Evolutionary conservation across 257 asterid genomes (phyloP).

Genomic region (Solanum ossicruentum): DNA sequence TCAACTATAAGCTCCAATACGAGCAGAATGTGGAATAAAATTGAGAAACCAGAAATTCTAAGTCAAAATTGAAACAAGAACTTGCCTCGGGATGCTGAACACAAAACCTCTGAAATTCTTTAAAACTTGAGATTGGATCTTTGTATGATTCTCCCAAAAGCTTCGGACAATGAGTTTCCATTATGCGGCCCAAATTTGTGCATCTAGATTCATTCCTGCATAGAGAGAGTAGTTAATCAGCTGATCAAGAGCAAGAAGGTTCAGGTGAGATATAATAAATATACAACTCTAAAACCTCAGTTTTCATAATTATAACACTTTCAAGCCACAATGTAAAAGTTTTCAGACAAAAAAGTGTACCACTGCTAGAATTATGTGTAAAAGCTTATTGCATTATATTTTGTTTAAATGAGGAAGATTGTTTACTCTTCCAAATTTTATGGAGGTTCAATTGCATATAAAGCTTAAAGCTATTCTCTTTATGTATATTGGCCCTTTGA

Average conservation of each 20-base stretch:
- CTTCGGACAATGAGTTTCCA: conserved; percentile 75
- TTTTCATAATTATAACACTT: background rate
- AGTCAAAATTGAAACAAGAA: background rate
- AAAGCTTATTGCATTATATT: background rate
- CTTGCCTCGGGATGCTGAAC: conserved; percentile 76
- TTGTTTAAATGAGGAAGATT: too few relatives aligned
- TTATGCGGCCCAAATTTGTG: conserved; percentile 76
- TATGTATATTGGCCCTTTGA: too few relatives aligned
- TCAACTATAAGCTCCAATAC: background rate
- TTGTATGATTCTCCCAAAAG: conserved; percentile 48
- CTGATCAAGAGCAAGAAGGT: background rate
- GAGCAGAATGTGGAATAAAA: background rate
- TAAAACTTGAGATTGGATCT: conserved; percentile 73
- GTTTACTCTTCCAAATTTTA: too few relatives aligned
- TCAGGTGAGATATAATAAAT: background rate
- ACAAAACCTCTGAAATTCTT: conserved; percentile 57
- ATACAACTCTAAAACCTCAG: background rate
- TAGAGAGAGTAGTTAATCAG: background rate
- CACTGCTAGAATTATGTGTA: background rate
- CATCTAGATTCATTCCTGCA: conserved; percentile 39
- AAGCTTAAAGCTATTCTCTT: too few relatives aligned
- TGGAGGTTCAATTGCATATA: too few relatives aligned
- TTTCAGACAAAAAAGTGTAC: background rate
- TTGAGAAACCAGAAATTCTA: background rate
- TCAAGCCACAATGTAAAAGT: background rate